Evolutionary conservation across 805 yeast genomes (phyloP), one percentile per base, ranked within the genome.

Genomic region (Brettanomyces nanus): DNA sequence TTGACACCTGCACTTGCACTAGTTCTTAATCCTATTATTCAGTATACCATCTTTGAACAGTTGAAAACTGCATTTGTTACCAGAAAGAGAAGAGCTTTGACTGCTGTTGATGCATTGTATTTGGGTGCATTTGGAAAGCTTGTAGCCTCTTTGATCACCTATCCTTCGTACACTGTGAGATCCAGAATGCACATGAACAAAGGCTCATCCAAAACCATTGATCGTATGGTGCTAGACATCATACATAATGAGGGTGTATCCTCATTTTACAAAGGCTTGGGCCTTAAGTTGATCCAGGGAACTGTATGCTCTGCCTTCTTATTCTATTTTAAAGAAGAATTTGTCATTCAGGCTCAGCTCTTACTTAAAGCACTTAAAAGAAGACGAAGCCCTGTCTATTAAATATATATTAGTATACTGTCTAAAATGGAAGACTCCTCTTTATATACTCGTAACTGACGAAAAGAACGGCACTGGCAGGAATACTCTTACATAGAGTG

Each of bases 21-120:
- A 43, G 96, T 89, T 36, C 52, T 79, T 45, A 89, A 89, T 59
- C 97, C 97, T 29, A 81, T 89, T 43, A 79, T 89, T 46, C 96
- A 89, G 61, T 89, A 87, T 65, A 85, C 96, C 35, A 75, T 86
- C 33, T 89, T 82, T 58, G 97, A 89, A 62, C 95, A 87, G 60
- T 59, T 85, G 51, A 80, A 81, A 54, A 85, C 83, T 48, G 48
- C 69, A 15, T 68, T 87, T 14, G 66, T 77, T 38, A 75, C 70
- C 40, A 66, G 62, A 28, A 55, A 51, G 20, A 71, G 75, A 31
- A 75, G 78, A 37, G 61, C 65, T n/a, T 62, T 82, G 43, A 73
- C 82, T 5, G 76, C 95, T 3, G 47, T 70, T 23, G 86, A 86
- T 61, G 95, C 95, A 4, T 84, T 89, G 52, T 61, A 83, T 45